phyloP scores from a whole-genome alignment of 2,329 filamentous ascomycete species.

The Neodidymelliopsis sp. region DNA sequence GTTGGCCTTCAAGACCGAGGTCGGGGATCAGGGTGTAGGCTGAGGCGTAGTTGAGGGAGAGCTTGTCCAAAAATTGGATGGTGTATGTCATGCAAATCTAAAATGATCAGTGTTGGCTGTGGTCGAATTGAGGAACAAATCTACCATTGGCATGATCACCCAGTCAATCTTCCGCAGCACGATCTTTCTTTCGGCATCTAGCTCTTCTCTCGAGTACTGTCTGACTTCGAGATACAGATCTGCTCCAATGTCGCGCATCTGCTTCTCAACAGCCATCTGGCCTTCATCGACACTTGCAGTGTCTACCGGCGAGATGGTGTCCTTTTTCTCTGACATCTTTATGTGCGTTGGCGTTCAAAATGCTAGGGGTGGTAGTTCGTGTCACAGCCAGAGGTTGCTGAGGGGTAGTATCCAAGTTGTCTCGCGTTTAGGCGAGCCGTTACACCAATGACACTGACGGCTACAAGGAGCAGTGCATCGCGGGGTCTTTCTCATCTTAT shows the following conservation, averaged over 20 bases:
- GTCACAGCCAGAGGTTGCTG: not conserved
- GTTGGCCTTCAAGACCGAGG: slow-evolving; percentile 45
- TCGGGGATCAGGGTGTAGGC: slow-evolving; percentile 49
- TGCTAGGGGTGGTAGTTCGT: too few species aligned
- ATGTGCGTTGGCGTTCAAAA: not conserved
- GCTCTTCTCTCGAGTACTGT: slow-evolving; percentile 53
- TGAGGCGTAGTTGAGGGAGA: slow-evolving; percentile 52
- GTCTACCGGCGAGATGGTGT: slow-evolving; percentile 29
- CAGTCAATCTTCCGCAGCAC: slow-evolving; percentile 56
- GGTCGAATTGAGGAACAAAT: not conserved
- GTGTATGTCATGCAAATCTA: slow-evolving; percentile 54
- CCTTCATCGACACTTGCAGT: slow-evolving; percentile 39
- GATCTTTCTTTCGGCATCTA: slow-evolving; percentile 52
- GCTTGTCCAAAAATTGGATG: slow-evolving; percentile 57
- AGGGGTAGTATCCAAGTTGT: not conserved
- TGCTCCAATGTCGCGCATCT: slow-evolving; percentile 55
- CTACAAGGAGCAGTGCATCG: not conserved
- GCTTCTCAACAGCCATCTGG: slow-evolving; percentile 39
- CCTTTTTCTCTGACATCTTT: slow-evolving; percentile 34
- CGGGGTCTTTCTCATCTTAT: slow-evolving; percentile 4
- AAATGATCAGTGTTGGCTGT: not conserved
- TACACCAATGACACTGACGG: not conserved
- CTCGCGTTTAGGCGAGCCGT: not conserved
- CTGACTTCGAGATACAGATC: slow-evolving; percentile 56
- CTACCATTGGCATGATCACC: slow-evolving; percentile 57